Conservation (phyloP, 345 rosid genomes). For the Brassica carinata region DNA sequence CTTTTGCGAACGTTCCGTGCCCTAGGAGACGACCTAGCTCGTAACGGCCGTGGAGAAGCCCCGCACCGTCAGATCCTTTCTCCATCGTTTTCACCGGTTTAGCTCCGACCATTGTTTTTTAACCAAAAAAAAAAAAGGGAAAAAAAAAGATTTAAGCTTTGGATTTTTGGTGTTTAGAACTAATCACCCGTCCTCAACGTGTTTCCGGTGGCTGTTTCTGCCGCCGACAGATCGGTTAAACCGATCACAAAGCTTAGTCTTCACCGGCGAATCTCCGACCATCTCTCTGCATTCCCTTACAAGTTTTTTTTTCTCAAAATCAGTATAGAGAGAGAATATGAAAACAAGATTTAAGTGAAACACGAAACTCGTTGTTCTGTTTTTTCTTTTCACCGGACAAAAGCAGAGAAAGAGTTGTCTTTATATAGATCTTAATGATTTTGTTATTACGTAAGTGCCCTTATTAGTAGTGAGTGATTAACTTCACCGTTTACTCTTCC, state of each 20-base stretch:
- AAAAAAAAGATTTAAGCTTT: background rate
- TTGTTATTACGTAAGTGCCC: background rate
- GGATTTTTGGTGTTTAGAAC: background rate
- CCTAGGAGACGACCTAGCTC: constrained; percentile 86
- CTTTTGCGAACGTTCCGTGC: constrained; percentile 91
- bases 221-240: constrained; percentile 63
- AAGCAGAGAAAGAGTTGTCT: background rate
- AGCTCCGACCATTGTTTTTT: constrained; percentile 19
- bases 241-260: constrained; percentile 56
- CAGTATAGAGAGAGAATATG: background rate
- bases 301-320: constrained; percentile 7
- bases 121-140: background rate
- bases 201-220: constrained; percentile 90
- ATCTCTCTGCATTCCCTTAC: constrained; percentile 83
- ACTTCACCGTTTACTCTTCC: background rate
- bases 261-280: constrained; percentile 50
- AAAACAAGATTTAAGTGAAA: background rate
- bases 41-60: constrained; percentile 74
- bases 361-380: background rate
- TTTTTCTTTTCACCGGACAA: background rate
- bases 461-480: background rate
- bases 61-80: constrained; percentile 41
- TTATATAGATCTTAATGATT: background rate
- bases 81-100: constrained; percentile 33
- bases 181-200: constrained; percentile 96